Conservation (phyloP, 78 protist genomes). For the Emiliania huxleyi region DNA sequence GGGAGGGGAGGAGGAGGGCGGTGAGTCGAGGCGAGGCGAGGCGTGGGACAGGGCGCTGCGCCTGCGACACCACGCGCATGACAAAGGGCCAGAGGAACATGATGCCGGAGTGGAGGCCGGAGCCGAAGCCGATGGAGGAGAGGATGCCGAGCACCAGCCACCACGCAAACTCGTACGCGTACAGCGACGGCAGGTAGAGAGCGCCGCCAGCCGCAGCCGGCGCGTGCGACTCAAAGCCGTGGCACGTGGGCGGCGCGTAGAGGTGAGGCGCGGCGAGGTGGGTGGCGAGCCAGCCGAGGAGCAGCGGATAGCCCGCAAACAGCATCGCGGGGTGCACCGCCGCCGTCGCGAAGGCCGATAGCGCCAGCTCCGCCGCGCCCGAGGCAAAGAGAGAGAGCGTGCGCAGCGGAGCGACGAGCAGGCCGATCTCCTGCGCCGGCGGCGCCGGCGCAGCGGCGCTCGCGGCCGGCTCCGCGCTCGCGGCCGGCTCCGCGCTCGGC, state of each 20-base stretch:
- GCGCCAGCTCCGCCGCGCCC: neutral
- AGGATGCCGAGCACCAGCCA: slow-evolving; percentile 60
- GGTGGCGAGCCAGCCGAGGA: neutral
- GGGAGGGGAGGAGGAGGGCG: too few species aligned
- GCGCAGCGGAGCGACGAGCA: neutral
- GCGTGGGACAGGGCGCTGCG: too few species aligned
- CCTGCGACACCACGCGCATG: neutral
- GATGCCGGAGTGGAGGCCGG: slow-evolving; percentile 56
- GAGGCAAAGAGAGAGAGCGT: neutral
- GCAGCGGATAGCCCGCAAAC: neutral
- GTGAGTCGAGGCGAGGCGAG: too few species aligned
- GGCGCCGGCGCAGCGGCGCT: too few species aligned
- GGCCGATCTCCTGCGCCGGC: neutral
- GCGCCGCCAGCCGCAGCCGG: neutral
- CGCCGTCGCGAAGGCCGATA: neutral
- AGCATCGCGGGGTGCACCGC: neutral
- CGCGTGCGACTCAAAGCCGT: neutral
- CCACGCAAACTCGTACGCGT: neutral
- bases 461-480: too few species aligned
- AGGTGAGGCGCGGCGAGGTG: neutral
- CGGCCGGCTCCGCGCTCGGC: too few species aligned
- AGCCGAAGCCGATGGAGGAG: slow-evolving; percentile 59
- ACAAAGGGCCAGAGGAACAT: slow-evolving; percentile 16
- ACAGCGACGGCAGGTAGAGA: neutral
- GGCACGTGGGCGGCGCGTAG: neutral